These are phyloP conservation scores for Tetratostichococcus sp. DNA, from an alignment of 139 green algal genomes.

Conservation along the genomic window DNA sequence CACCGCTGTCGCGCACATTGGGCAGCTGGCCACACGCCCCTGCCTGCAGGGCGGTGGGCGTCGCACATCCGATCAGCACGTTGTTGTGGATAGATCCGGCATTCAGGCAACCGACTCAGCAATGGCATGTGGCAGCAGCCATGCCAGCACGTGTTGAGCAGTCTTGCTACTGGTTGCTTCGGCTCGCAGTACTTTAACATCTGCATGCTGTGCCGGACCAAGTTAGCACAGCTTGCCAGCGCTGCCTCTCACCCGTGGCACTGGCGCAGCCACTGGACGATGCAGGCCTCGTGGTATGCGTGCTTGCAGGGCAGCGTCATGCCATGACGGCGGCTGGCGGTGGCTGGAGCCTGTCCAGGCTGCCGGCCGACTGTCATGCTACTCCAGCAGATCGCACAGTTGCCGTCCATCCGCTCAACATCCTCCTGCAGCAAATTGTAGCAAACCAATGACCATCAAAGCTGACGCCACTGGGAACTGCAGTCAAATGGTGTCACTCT, in stretches of 20 bases:
- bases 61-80: background rate
- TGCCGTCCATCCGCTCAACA: slow-evolving; percentile 68
- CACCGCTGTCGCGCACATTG: slow-evolving; percentile 73
- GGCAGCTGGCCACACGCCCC: slow-evolving; percentile 53
- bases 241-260: slow-evolving; percentile 50
- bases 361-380: slow-evolving; percentile 29
- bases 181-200: too few species aligned
- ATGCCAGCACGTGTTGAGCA: too few species aligned
- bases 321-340: slow-evolving; percentile 4
- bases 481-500: too few species aligned
- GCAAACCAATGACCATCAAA: background rate
- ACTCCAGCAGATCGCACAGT: slow-evolving; percentile 79
- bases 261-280: slow-evolving; percentile 74
- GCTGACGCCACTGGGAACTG: too few species aligned
- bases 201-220: too few species aligned
- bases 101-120: too few species aligned
- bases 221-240: background rate
- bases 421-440: slow-evolving; percentile 22
- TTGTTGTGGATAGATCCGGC: too few species aligned
- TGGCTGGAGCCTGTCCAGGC: background rate
- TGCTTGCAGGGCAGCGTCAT: slow-evolving; percentile 64
- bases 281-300: slow-evolving; percentile 70
- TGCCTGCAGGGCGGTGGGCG: slow-evolving; percentile 18
- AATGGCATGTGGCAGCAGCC: too few species aligned
- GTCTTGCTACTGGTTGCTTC: too few species aligned